Evolutionary conservation across 2,329 filamentous ascomycete genomes (phyloP).

Genomic region (Aureobasidium uvarum): DNA sequence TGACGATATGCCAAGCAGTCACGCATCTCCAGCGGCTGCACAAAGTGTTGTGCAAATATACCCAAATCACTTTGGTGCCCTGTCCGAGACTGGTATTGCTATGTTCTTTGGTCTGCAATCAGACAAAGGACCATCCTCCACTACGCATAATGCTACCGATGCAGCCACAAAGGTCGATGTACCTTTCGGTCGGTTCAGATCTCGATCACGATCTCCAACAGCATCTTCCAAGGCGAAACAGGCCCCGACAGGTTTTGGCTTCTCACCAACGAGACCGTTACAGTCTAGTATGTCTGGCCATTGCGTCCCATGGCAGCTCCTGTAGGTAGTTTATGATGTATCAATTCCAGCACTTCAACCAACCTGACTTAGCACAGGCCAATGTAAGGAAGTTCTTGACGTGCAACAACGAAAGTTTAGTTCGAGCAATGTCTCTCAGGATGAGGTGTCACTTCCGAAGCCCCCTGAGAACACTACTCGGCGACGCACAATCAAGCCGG

Average conservation of each 20-base stretch:
- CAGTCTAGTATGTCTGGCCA: not conserved
- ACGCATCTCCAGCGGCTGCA: slow-evolving; percentile 27
- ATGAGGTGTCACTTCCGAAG: not conserved
- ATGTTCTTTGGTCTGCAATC: slow-evolving; percentile 30
- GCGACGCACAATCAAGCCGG: not conserved
- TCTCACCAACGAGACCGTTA: not conserved
- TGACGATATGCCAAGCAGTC: slow-evolving; percentile 35
- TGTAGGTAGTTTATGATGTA: slow-evolving; percentile 4
- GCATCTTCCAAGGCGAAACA: not conserved
- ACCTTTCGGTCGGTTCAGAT: slow-evolving; percentile 37
- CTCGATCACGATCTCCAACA: not conserved
- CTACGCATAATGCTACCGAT: slow-evolving; percentile 26
- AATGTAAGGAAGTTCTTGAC: not conserved
- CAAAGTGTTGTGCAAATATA: slow-evolving; percentile 26
- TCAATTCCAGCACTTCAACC: slow-evolving; percentile 5
- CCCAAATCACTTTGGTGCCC: slow-evolving; percentile 57
- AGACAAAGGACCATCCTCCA: slow-evolving; percentile 21
- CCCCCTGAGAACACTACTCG: not conserved
- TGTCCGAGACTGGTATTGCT: slow-evolving; percentile 61
- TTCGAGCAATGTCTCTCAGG: not conserved
- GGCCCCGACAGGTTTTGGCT: not conserved
- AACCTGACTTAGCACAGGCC: slow-evolving; percentile 15
- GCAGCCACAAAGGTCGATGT: slow-evolving; percentile 50
- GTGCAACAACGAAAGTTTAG: not conserved
- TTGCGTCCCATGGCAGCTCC: not conserved